Evolutionary conservation across 331 rosid species (phyloP).

Genomic region (Dryas integrifolia): DNA sequence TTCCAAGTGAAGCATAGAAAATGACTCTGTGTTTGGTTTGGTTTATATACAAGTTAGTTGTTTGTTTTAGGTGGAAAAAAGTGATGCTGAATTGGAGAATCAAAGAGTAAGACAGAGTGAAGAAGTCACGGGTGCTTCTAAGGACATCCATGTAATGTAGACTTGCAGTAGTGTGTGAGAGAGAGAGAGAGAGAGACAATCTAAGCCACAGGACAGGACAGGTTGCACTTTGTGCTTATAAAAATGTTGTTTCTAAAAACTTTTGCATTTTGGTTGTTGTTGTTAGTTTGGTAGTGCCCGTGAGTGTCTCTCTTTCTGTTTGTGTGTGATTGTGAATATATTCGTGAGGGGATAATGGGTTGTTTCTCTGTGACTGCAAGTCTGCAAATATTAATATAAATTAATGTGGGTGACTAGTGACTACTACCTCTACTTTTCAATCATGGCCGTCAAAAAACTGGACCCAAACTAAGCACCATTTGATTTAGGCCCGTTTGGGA

Average conservation of each 20-base stretch:
- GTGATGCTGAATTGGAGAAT: constrained; percentile 50
- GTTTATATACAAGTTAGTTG: constrained; percentile 37
- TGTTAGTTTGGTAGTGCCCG: constrained; percentile 60
- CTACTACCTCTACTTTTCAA: constrained; percentile 26
- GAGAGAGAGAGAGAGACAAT: constrained; percentile 36
- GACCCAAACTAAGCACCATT: neutral
- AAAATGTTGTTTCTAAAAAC: constrained; percentile 26
- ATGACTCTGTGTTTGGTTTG: constrained; percentile 19
- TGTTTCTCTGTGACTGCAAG: constrained; percentile 10
- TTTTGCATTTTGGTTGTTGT: constrained; percentile 37
- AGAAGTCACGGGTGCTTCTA: constrained; percentile 80
- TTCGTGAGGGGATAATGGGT: constrained; percentile 29
- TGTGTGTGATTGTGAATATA: constrained; percentile 44
- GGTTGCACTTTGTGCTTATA: constrained; percentile 40
- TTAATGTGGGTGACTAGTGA: neutral
- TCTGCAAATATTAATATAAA: constrained; percentile 3
- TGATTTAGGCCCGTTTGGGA: too few relatives aligned
- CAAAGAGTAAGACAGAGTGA: constrained; percentile 23
- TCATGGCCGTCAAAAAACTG: constrained; percentile 34
- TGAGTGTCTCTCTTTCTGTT: constrained; percentile 51
- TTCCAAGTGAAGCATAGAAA: constrained; percentile 20
- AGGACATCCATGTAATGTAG: constrained; percentile 25
- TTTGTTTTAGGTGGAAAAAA: constrained; percentile 50
- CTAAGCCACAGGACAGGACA: constrained; percentile 48
- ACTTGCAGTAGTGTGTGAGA: neutral